Evolutionary conservation across 176 grass and related monocot genomes (phyloP), one percentile per base, ranked within the genome.

Genomic region (Poa annua): DNA sequence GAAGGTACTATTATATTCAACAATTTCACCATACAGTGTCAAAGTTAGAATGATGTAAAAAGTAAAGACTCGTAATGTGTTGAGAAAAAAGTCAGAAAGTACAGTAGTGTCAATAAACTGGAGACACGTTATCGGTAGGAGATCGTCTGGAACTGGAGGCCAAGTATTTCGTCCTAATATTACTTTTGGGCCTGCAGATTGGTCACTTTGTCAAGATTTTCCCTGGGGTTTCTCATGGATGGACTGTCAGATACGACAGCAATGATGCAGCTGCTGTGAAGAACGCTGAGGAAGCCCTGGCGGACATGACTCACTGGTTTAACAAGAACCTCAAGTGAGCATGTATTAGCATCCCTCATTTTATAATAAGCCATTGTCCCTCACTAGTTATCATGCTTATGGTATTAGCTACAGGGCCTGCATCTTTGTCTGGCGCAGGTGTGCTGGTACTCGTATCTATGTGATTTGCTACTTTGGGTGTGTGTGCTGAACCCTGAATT

Each of bases 151-250:
- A 50, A 73, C 24, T 17, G 7, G 70, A 19, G 22, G 13, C 50
- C 24, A 50, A 14, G 64, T 11, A 21, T 72, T 19, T 12, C 7
- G 22, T 33, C 8, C 55, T 72, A 42, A 48, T 24, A 8, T 64
- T 15, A 67, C 48, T 86, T 26, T 38, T 20, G 55, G 19, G 24
- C 20, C 25, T 49, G 12, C 85, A 94, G 92, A 64, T 92, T 64
- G 51, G 67, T 61, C 47, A 84, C 68, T 92, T 77, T 16, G 89
- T 92, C 36, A 92, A 94, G 74, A 92, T 92, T 15, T 94, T 92
- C 83, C 90, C 92, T 86, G 84, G 89, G 5, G 92, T 92, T 42
- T 64, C 45, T 12, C 92, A 94, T 73, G 92, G 92, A 35, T 94
- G 90, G 90, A 71, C 87, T 25, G 74, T 89, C 49, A 85, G 92